phyloP scores from a whole-genome alignment of 768 basidiomycete species.

The Dentipellis sp. region DNA sequence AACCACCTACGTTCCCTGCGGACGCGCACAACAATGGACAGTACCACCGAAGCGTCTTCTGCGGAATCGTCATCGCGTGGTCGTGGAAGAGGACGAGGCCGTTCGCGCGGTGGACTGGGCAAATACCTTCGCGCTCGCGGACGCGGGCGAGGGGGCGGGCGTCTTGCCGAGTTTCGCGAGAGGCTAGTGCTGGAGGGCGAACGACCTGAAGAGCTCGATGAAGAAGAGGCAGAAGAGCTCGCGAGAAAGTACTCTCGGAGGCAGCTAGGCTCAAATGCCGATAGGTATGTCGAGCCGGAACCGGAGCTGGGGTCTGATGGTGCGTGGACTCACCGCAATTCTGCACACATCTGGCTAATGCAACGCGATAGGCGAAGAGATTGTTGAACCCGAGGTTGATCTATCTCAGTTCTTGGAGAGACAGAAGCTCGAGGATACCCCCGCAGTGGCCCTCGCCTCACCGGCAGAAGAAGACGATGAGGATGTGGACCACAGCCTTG shows the following conservation, averaged over 20 bases:
- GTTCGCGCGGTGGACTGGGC: slow-evolving; percentile 59
- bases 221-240: slow-evolving; percentile 41
- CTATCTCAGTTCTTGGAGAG: slow-evolving; percentile 55
- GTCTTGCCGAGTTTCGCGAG: slow-evolving; percentile 57
- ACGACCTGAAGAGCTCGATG: slow-evolving; percentile 25
- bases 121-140: slow-evolving; percentile 71
- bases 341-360: background rate
- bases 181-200: slow-evolving; percentile 58
- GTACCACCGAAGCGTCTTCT: background rate
- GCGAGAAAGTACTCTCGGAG: slow-evolving; percentile 46
- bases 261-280: slow-evolving; percentile 57
- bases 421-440: slow-evolving; percentile 40
- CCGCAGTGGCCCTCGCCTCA: background rate
- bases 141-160: slow-evolving; percentile 46
- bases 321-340: slow-evolving; percentile 20
- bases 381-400: slow-evolving; percentile 66
- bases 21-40: no score
- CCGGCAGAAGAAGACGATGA: slow-evolving; percentile 38
- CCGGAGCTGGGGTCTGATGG: slow-evolving; percentile 67
- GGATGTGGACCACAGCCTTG: slow-evolving; percentile 47
- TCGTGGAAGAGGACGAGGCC: slow-evolving; percentile 37
- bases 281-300: slow-evolving; percentile 65
- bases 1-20: no score
- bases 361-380: slow-evolving; percentile 40
- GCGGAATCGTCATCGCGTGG: background rate